phyloP scores from a whole-genome alignment of 176 grass and related monocot genomes.

The Stipa capillata region DNA sequence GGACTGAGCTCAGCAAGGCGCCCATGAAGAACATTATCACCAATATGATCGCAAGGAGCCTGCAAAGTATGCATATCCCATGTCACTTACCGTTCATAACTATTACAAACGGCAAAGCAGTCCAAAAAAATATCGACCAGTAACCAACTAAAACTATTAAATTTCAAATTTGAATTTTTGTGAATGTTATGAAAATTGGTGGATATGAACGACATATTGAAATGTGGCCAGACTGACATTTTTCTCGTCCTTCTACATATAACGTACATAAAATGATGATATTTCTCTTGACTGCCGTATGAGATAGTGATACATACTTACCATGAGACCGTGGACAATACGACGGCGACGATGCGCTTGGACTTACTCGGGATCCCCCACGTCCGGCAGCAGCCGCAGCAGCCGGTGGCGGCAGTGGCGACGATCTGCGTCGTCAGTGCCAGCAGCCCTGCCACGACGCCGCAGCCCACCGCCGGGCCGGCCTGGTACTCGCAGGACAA shows the following conservation, averaged over 20 bases:
- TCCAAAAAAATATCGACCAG: too few species aligned
- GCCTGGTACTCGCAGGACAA: background rate
- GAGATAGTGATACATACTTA: background rate
- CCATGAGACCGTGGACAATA: background rate
- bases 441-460: background rate
- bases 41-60: background rate
- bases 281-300: background rate
- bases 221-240: too few species aligned
- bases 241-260: too few species aligned
- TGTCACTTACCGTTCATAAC: too few species aligned
- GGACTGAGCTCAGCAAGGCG: too few species aligned
- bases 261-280: too few species aligned
- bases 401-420: background rate
- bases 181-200: too few species aligned
- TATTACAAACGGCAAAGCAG: too few species aligned
- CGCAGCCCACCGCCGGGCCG: slow-evolving; percentile 10
- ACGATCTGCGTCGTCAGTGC: background rate
- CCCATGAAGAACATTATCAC: background rate
- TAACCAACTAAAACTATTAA: too few species aligned
- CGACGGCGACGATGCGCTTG: slow-evolving; percentile 4
- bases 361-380: background rate
- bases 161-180: too few species aligned
- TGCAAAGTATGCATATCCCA: too few species aligned
- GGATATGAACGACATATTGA: too few species aligned
- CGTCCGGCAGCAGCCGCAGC: slow-evolving; percentile 1